phyloP scores from a whole-genome alignment of 768 basidiomycete genomes.

The Trametes cubensis region DNA sequence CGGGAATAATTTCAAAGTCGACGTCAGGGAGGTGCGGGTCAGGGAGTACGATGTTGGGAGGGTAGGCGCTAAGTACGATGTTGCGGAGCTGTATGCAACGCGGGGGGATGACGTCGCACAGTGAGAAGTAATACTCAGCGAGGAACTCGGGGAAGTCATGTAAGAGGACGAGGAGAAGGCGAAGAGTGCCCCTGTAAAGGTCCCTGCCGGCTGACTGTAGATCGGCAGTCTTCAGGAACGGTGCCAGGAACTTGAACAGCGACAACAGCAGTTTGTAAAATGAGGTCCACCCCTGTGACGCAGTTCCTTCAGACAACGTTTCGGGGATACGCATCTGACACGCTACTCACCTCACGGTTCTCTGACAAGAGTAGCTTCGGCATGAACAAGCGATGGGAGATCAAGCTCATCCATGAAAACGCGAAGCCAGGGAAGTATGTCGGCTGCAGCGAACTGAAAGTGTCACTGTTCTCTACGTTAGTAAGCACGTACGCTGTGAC shows the following conservation, averaged over 20 bases:
- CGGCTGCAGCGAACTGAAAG: constrained; percentile 94
- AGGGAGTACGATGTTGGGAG: constrained; percentile 75
- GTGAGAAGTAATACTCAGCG: constrained; percentile 93
- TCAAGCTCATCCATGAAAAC: constrained; percentile 96
- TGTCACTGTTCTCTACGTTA: constrained; percentile 60
- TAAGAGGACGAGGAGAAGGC: constrained; percentile 90
- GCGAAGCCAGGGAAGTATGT: constrained; percentile 97
- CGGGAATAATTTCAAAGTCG: constrained; percentile 75
- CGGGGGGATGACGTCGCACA: constrained; percentile 91
- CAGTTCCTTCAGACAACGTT: not conserved
- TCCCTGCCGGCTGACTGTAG: constrained; percentile 80
- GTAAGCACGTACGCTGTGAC: not conserved
- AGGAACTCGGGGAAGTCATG: constrained; percentile 99
- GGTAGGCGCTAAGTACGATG: constrained; percentile 95
- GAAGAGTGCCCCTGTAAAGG: constrained; percentile 87
- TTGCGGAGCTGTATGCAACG: constrained; percentile 96
- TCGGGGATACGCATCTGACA: not conserved
- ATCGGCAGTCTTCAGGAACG: constrained; percentile 84
- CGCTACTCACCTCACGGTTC: constrained; percentile 72
- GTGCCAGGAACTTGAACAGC: constrained; percentile 91
- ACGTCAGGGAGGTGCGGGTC: constrained; percentile 82
- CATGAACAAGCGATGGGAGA: constrained; percentile 97
- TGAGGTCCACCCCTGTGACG: constrained; percentile 81
- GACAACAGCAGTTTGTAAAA: constrained; percentile 95
- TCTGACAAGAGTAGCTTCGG: constrained; percentile 87